Conservation (phyloP, 2,329 filamentous ascomycete species). For the Aureobasidium sp. region DNA sequence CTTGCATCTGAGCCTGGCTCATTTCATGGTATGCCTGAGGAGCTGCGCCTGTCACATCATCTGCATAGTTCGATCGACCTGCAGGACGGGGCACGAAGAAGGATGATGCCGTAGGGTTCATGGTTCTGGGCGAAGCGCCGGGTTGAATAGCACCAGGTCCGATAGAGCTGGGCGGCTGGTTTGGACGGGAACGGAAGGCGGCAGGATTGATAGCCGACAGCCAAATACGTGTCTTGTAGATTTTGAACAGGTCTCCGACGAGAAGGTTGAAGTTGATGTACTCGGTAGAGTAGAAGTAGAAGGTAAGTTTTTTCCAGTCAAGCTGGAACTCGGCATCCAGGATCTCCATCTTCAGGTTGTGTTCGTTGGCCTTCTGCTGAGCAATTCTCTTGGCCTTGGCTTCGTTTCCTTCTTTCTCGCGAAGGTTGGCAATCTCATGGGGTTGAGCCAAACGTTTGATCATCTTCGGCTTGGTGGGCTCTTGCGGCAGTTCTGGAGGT, state of each 20-base stretch:
- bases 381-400: constrained; percentile 95
- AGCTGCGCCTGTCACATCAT: neutral
- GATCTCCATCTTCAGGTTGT: constrained; percentile 96
- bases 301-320: constrained; percentile 98
- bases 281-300: constrained; percentile 96
- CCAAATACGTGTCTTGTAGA: constrained; percentile 99
- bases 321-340: constrained; percentile 98
- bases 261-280: constrained; percentile 99
- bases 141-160: constrained; percentile 29
- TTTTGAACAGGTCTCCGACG: constrained; percentile 96
- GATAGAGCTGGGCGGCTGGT: constrained; percentile 31
- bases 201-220: constrained; percentile 99
- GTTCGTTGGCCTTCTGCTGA: constrained; percentile 92
- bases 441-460: constrained; percentile 91
- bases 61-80: constrained; percentile 6
- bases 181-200: constrained; percentile 55
- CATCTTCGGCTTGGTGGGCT: constrained; percentile 85
- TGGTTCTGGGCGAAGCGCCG: constrained; percentile 28
- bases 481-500: constrained; percentile 5
- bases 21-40: neutral
- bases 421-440: constrained; percentile 80
- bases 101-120: constrained; percentile 18
- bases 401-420: constrained; percentile 95
- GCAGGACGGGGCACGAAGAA: neutral
- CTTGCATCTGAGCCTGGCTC: constrained; percentile 3